Conservation (phyloP, 2,329 filamentous ascomycete species). For the Nemania serpens region DNA sequence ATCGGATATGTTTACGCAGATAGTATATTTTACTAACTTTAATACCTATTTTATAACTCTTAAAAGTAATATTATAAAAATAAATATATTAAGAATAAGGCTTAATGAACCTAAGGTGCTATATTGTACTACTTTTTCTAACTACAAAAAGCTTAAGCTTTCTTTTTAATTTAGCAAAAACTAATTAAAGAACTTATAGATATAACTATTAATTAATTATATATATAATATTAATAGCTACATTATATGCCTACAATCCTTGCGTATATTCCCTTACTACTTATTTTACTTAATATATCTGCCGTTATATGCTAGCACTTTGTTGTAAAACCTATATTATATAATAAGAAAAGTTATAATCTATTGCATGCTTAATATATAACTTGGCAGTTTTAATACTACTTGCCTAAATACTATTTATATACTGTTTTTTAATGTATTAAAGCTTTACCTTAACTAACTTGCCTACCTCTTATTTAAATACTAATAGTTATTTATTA, state of each 20-base stretch:
- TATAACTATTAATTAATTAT: not conserved
- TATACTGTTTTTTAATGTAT: not conserved
- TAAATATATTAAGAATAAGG: no score
- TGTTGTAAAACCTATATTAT: not conserved
- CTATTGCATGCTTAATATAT: not conserved
- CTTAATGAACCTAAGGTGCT: no score
- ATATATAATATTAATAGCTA: constrained; percentile 2
- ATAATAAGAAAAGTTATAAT: not conserved
- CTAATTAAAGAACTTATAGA: not conserved
- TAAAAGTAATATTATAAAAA: no score
- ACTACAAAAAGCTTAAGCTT: not conserved
- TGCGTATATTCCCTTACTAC: not conserved
- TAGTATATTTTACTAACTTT: no score
- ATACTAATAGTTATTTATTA: no score
- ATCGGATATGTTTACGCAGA: no score
- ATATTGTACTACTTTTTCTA: not conserved
- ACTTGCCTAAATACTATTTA: not conserved
- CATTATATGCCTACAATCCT: not conserved
- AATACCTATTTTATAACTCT: no score
- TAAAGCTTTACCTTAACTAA: no score
- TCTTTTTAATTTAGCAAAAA: not conserved
- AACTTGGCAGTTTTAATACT: not conserved
- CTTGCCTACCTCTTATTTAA: not conserved
- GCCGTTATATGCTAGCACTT: not conserved
- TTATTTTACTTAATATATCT: not conserved